A percentile compares a stretch with the other conserved stretches of the same genome.
These are phyloP conservation scores for Adenanthera pavonina DNA, from an alignment of 306 rosid genomes.

Conservation along the genomic window DNA sequence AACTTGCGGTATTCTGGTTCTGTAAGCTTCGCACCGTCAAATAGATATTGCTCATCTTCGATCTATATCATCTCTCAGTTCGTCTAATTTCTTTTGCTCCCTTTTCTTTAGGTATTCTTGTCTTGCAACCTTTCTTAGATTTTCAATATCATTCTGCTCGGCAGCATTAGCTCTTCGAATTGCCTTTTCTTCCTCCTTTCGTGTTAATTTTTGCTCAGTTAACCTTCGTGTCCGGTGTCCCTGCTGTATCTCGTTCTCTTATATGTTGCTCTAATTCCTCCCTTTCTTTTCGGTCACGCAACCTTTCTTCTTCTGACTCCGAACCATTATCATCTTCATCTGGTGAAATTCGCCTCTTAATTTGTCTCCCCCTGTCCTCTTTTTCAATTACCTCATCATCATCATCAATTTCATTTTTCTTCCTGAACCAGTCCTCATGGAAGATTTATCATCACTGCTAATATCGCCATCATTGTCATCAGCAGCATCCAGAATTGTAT, in stretches of 20 bases:
- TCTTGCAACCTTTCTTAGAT: conserved; percentile 80
- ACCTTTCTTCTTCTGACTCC: conserved; percentile 92
- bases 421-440: conserved; percentile 66
- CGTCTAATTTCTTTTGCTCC: conserved; percentile 88
- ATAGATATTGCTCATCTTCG: conserved; percentile 89
- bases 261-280: conserved; percentile 82
- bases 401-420: conserved; percentile 64
- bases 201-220: conserved; percentile 69
- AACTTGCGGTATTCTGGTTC: conserved; percentile 70
- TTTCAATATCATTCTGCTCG: conserved; percentile 55
- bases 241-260: conserved; percentile 81
- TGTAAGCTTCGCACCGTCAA: conserved; percentile 74
- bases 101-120: conserved; percentile 93
- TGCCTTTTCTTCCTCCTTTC: conserved; percentile 91
- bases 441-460: conserved; percentile 47
- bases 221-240: conserved; percentile 65
- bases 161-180: conserved; percentile 73
- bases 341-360: conserved; percentile 62
- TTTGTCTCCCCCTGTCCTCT: conserved; percentile 60
- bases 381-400: conserved; percentile 71
- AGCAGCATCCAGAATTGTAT: conserved; percentile 73
- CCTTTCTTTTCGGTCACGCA: conserved; percentile 91
- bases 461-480: conserved; percentile 37
- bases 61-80: conserved; percentile 80
- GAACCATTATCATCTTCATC: conserved; percentile 65